Conservation (phyloP, 1,284 basidiomycete genomes). For the Ganoderma lucidum region DNA sequence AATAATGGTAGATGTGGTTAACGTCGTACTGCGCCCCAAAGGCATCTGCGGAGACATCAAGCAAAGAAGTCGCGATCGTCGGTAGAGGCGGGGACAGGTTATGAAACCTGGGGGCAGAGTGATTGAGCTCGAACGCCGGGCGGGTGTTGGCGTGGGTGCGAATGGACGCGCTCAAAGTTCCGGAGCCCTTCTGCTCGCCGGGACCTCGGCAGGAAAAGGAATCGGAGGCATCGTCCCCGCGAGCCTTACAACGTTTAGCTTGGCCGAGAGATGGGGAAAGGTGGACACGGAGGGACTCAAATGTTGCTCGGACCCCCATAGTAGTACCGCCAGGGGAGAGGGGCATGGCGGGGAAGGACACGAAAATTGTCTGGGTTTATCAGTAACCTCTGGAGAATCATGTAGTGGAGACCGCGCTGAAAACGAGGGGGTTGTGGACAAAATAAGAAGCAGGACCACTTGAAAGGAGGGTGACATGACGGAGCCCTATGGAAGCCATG, state of each 20-base stretch:
- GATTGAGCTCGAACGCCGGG: background rate
- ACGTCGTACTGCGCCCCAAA: background rate
- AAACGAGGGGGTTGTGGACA: no score
- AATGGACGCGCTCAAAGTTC: background rate
- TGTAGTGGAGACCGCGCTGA: no score
- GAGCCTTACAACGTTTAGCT: background rate
- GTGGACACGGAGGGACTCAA: background rate
- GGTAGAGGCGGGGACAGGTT: background rate
- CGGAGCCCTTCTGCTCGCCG: background rate
- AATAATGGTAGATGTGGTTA: constrained; percentile 1
- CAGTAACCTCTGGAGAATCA: background rate
- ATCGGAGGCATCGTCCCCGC: background rate
- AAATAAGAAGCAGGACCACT: background rate
- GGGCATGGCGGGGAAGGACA: background rate
- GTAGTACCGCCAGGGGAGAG: background rate
- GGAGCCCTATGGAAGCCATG: background rate
- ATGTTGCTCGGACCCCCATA: background rate
- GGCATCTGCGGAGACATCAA: background rate
- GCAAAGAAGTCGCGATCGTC: background rate
- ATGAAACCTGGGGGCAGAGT: background rate
- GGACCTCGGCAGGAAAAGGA: background rate
- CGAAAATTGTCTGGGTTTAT: background rate
- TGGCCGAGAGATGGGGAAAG: background rate
- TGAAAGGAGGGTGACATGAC: background rate
- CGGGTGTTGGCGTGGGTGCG: no score